Evolutionary conservation across 176 grass and related monocot genomes (phyloP).

Genomic region (Rhipidocladum racemiflorum): DNA sequence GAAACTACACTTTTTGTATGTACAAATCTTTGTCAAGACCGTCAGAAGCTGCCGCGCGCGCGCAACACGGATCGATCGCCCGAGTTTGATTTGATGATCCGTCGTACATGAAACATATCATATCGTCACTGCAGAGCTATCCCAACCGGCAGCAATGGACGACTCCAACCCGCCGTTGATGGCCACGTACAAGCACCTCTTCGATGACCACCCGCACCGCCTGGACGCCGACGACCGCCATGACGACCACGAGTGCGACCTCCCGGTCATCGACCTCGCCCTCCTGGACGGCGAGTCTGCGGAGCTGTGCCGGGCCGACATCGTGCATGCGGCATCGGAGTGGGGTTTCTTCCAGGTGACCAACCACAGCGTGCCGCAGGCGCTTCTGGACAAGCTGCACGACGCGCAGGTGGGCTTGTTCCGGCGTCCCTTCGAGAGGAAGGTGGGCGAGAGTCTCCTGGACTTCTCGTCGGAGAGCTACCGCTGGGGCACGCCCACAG

Average conservation of each 20-base stretch:
- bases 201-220: conserved; percentile 2
- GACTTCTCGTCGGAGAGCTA: conserved; percentile 64
- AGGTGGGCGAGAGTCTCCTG: conserved; percentile 38
- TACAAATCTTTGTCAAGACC: no score
- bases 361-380: conserved; percentile 49
- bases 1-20: no score
- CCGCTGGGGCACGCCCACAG: conserved; percentile 67
- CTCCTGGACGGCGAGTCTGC: not conserved
- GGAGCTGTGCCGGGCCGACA: conserved; percentile 44
- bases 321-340: conserved; percentile 52
- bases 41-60: no score
- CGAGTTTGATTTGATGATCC: not conserved
- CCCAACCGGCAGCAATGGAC: not conserved
- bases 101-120: not conserved
- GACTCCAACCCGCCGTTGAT: conserved; percentile 51
- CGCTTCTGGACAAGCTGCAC: conserved; percentile 46
- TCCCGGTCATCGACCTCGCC: conserved; percentile 49
- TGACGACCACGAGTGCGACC: not conserved
- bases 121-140: not conserved
- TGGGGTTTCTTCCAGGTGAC: conserved; percentile 95
- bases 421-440: conserved; percentile 65
- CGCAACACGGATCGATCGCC: not conserved
- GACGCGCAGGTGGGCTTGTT: conserved; percentile 63
- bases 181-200: conserved; percentile 55
- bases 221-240: not conserved